Conservation (phyloP, 1,139 yeast species). For the Geotrichum bryndzae region DNA sequence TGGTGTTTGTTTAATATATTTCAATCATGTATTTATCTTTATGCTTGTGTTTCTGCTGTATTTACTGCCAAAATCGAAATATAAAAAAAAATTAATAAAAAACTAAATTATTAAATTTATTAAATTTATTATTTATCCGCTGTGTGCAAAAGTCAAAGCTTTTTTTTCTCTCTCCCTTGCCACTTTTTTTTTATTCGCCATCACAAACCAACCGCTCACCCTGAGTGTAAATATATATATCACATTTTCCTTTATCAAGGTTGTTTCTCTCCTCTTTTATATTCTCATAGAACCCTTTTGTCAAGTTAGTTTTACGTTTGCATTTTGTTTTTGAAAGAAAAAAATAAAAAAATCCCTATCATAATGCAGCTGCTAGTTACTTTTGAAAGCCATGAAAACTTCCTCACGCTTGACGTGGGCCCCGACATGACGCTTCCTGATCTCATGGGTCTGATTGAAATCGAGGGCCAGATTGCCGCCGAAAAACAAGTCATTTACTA, state of each 20-base stretch:
- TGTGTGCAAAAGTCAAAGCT: slow-evolving; percentile 5
- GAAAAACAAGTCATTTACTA: slow-evolving; percentile 44
- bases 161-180: slow-evolving; percentile 32
- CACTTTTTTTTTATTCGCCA: slow-evolving; percentile 26
- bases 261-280: background rate
- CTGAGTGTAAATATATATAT: background rate
- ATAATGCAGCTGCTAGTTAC: slow-evolving; percentile 29
- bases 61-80: slow-evolving; percentile 28
- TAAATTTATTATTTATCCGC: background rate
- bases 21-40: slow-evolving; percentile 7
- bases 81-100: background rate
- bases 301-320: slow-evolving; percentile 21
- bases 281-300: background rate
- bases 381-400: slow-evolving; percentile 24
- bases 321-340: background rate
- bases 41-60: background rate
- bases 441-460: slow-evolving; percentile 68
- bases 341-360: slow-evolving; percentile 18
- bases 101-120: too few species aligned
- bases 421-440: slow-evolving; percentile 60
- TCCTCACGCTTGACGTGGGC: slow-evolving; percentile 51
- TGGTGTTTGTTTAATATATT: background rate
- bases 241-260: background rate
- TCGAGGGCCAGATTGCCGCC: slow-evolving; percentile 58
- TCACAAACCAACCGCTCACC: background rate